A percentile compares a stretch with the other conserved stretches of the same genome.
phyloP scores from a whole-genome alignment of 306 rosid genomes.

The Quercus cerris region DNA sequence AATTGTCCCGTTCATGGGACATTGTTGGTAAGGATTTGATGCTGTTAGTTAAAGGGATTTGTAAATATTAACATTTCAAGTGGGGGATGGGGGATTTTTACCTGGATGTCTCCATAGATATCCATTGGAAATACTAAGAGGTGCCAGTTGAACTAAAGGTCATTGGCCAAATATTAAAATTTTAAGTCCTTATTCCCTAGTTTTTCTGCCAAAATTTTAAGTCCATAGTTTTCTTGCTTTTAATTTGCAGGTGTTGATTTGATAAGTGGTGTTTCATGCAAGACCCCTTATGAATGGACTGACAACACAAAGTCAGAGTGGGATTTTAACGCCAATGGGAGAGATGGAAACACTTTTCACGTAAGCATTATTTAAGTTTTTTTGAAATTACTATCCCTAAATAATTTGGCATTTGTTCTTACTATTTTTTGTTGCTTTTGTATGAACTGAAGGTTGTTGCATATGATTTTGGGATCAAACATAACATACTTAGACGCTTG shows the following conservation, averaged over 20 bases:
- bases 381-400: not conserved
- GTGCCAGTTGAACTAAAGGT: no score
- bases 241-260: constrained; percentile 71
- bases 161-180: not conserved
- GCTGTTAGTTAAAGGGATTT: constrained; percentile 2
- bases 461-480: constrained; percentile 95
- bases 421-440: constrained; percentile 5
- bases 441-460: constrained; percentile 69
- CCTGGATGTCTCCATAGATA: no score
- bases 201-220: not conserved
- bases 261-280: constrained; percentile 90
- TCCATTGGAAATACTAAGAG: no score
- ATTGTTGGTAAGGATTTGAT: constrained; percentile 74
- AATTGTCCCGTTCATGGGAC: constrained; percentile 81
- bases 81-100: not conserved
- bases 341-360: constrained; percentile 47
- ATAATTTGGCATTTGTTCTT: not conserved
- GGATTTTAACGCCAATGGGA: constrained; percentile 48
- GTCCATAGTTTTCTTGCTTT: constrained; percentile 11
- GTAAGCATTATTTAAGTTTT: constrained; percentile 35
- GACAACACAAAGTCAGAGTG: constrained; percentile 64
- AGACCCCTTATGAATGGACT: constrained; percentile 78
- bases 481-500: constrained; percentile 82
- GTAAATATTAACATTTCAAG: not conserved
- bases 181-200: not conserved